Base-by-base conservation (phyloP, 1,284 basidiomycete genomes). In the Trichosporon faecale region DNA sequence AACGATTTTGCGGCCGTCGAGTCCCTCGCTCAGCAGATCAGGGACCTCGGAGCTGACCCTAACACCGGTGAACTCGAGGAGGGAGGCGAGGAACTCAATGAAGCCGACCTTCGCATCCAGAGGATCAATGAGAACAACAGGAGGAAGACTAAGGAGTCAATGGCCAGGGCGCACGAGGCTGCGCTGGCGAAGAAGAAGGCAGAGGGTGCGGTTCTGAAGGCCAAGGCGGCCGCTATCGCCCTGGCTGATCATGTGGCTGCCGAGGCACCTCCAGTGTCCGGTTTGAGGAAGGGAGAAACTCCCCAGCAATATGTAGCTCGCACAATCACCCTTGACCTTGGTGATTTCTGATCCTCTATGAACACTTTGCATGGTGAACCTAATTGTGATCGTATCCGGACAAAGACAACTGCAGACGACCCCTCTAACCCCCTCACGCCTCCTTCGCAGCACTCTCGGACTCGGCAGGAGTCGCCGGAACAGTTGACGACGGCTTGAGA, bases 91-190 rank as follows among this genome's bases (percentile, higher is more conserved):
- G 57, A 84, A 83, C 63, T 76, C 70, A 85, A 86, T 69, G 81
- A 85, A 6, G 83, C 85, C 73, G 85, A 85, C 57, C 89, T 89
- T 70, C 84, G 88, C 75, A 86, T 95, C 35, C 88, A 90, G 21
- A 89, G 85, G 79, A 90, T 97, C 71, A 96, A 95, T 80, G 93
- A 95, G 82, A 88, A 93, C 66, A 96, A 98, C 80, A 87, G 92
- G 55, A 88, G 87, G 74, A 89, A 90, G 63, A 96, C 95, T 71
- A 77, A 89, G 72, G 93, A 94, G 76, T 87, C 88, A 1, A 89
- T 94, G 71, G 86, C 91, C 65, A 89, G 88, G 73, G 91, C 92
- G 0, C 94, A 95, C 82, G 79, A 89, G 52, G 85, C 86, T 40
- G 88, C 90, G 71, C 84, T 88, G 8, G 89, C 91, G 74, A 89